Evolutionary conservation across 176 grass and related monocot species (phyloP), one percentile per base, ranked within the genome.

Genomic region (Phragmites australis): DNA sequence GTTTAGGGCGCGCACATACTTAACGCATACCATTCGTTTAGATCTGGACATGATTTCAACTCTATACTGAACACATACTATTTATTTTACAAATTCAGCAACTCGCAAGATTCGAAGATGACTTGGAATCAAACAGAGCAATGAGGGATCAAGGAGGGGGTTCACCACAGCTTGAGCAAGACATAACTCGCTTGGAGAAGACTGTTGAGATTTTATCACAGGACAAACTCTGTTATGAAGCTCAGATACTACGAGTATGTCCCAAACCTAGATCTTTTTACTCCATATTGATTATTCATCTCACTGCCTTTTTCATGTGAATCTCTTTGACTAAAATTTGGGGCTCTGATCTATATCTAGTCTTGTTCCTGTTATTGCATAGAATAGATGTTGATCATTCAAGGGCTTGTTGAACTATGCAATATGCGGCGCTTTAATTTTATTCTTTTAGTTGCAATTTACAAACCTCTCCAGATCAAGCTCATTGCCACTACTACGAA

Each of bases 171-270:
- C 86, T 98, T 77, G 96, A 98, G 66, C 85, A 88, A 89, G 90
- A 98, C 77, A 98, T 98, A 89, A 85, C 81, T 66, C 92, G 90
- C 52, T 67, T 98, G 37, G 96, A 94, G 87, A 94, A 93, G 83
- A 85, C 87, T 62, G 87, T 98, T 10, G 92, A 92, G 62, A 75
- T 89, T 66, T 86, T 93, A 71, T 93, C 92, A 66, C 96, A 94
- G 75, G 92, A 98, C 60, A 94, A 85, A 74, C 75, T 89, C 48
- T 98, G 96, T 70, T 92, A 89, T 82, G 96, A 98, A 90, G 92
- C 96, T 83, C 96, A 98, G 75, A 88, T 98, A 85, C 47, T 94
- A 77, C 88, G 90, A 83, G 94, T 97, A 97, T 87, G 87, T 82
- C 54, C 47, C 50, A 76, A 68, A 77, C 49, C 30, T 50, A 34